These are phyloP conservation scores for Herpetomonas tarakana DNA, from an alignment of 208 protist genomes.

Conservation along the genomic window DNA sequence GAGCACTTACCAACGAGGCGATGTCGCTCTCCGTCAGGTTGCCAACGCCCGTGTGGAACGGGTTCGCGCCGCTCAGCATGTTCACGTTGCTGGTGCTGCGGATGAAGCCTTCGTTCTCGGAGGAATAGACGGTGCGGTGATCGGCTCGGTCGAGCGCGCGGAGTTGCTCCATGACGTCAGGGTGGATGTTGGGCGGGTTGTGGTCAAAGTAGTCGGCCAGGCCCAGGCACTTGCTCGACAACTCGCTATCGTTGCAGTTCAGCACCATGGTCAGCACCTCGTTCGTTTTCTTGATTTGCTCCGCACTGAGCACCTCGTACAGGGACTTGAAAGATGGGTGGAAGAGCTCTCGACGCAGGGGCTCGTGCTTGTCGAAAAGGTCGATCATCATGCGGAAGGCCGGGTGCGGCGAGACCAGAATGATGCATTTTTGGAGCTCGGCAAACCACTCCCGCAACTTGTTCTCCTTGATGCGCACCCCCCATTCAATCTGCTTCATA, in stretches of 20 bases:
- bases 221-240: slow-evolving; percentile 78
- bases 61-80: slow-evolving; percentile 5
- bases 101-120: slow-evolving; percentile 29
- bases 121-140: slow-evolving; percentile 28
- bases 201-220: slow-evolving; percentile 91
- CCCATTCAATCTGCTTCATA: slow-evolving; percentile 83
- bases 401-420: slow-evolving; percentile 81
- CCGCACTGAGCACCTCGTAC: slow-evolving; percentile 79
- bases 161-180: slow-evolving; percentile 71
- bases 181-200: slow-evolving; percentile 68
- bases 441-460: slow-evolving; percentile 87
- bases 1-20: neutral
- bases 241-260: slow-evolving; percentile 75
- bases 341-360: slow-evolving; percentile 85
- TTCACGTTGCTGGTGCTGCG: slow-evolving; percentile 23
- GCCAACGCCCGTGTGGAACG: neutral
- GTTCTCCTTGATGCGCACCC: slow-evolving; percentile 69
- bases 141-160: slow-evolving; percentile 43
- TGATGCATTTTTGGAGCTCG: slow-evolving; percentile 88
- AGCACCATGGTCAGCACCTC: slow-evolving; percentile 81
- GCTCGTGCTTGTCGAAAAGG: slow-evolving; percentile 90
- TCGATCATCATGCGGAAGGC: slow-evolving; percentile 89
- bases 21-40: neutral
- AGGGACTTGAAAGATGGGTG: slow-evolving; percentile 88
- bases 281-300: slow-evolving; percentile 86